Percentiles rank a stretch among this genome's conserved stretches.
phyloP scores from a whole-genome alignment of 2,329 filamentous ascomycete species.

The Penicillium janthinellum region DNA sequence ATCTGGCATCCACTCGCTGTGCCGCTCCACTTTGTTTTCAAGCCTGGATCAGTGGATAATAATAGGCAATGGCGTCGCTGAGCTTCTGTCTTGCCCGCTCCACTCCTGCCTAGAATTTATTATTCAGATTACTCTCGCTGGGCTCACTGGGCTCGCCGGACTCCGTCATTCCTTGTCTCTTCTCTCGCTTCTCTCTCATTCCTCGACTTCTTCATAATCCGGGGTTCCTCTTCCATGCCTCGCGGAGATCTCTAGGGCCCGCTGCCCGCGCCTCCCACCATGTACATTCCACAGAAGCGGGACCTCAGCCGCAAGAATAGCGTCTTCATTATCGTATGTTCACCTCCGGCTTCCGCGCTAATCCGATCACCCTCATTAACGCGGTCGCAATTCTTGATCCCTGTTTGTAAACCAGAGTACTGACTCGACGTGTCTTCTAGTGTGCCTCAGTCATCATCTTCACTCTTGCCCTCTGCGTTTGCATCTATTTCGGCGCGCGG shows the following conservation, averaged over 20 bases:
- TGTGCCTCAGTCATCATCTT: slow-evolving; percentile 36
- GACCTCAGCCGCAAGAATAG: slow-evolving; percentile 24
- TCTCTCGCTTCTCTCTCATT: slow-evolving; percentile 11
- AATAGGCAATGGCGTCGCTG: slow-evolving; percentile 14
- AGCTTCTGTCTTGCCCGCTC: slow-evolving; percentile 3
- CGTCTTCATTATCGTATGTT: slow-evolving; percentile 36
- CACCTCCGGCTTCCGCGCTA: slow-evolving; percentile 2
- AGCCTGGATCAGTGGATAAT: slow-evolving; percentile 15
- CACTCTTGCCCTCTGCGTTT: slow-evolving; percentile 31
- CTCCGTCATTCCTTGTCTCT: slow-evolving; percentile 6
- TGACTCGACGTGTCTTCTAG: slow-evolving; percentile 21
- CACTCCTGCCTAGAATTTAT: slow-evolving; percentile 19
- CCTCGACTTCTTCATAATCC: slow-evolving; percentile 5
- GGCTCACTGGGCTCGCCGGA: background rate
- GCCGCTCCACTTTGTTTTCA: slow-evolving; percentile 1
- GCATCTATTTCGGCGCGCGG: slow-evolving; percentile 44
- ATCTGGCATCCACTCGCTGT: slow-evolving; percentile 9
- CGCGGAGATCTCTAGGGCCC: slow-evolving; percentile 19
- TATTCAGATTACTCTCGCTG: background rate
- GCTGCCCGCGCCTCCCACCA: slow-evolving; percentile 18
- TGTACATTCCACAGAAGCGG: slow-evolving; percentile 30
- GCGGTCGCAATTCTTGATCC: background rate
- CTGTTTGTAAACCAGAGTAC: background rate
- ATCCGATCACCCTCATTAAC: slow-evolving; percentile 2
- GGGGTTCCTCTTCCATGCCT: slow-evolving; percentile 20